Evolutionary conservation across 2,329 filamentous ascomycete species (phyloP).

Genomic region (Apiospora koreana): DNA sequence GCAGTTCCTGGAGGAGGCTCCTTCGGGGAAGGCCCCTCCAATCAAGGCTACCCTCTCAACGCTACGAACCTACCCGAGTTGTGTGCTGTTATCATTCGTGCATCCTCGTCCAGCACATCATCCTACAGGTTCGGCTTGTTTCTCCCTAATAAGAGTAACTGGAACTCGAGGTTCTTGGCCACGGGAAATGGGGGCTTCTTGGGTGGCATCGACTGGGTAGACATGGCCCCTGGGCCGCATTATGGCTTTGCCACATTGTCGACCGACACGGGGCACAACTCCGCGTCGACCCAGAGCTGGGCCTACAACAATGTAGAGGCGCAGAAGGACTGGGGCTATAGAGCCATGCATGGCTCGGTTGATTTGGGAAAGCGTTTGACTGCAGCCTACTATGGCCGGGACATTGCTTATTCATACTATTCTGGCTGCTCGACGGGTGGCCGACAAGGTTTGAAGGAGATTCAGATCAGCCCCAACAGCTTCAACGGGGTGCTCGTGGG

Average conservation of each 20-base stretch:
- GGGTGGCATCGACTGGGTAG: slow-evolving; percentile 36
- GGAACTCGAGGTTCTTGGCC: slow-evolving; percentile 38
- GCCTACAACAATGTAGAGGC: slow-evolving; percentile 37
- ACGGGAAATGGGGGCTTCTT: slow-evolving; percentile 43
- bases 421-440: slow-evolving; percentile 62
- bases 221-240: slow-evolving; percentile 31
- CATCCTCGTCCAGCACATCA: slow-evolving; percentile 32
- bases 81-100: slow-evolving; percentile 38
- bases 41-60: slow-evolving; percentile 37
- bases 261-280: slow-evolving; percentile 46
- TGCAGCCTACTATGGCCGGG: slow-evolving; percentile 46
- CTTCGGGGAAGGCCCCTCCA: slow-evolving; percentile 37
- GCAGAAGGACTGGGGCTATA: slow-evolving; percentile 39
- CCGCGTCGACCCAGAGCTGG: slow-evolving; percentile 36
- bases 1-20: slow-evolving; percentile 31
- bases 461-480: slow-evolving; percentile 53
- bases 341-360: slow-evolving; percentile 48
- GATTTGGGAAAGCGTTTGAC: slow-evolving; percentile 48
- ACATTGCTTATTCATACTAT: slow-evolving; percentile 51
- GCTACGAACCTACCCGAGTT: slow-evolving; percentile 39
- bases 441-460: slow-evolving; percentile 55
- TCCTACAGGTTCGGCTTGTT: slow-evolving; percentile 40
- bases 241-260: slow-evolving; percentile 44
- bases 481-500: slow-evolving; percentile 60
- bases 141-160: slow-evolving; percentile 32